Conservation (phyloP, 257 asterid genomes). For the Lycium ferocissimum region DNA sequence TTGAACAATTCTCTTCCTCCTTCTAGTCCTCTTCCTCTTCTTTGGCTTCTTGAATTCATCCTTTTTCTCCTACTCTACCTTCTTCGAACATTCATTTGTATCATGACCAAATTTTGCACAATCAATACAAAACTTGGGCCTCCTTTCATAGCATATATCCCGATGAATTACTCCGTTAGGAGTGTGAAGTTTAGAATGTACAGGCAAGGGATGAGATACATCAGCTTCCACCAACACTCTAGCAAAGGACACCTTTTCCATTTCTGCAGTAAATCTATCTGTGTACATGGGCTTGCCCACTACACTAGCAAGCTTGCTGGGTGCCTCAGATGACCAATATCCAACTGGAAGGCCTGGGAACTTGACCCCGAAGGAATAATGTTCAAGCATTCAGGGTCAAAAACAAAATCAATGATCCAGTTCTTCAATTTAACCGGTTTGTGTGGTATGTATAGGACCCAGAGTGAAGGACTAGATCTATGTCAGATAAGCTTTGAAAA, state of each 20-base stretch:
- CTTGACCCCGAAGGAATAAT: background rate
- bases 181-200: background rate
- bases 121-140: background rate
- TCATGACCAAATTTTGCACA: background rate
- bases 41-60: too few relatives aligned
- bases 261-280: accelerated
- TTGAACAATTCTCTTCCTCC: too few relatives aligned
- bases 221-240: background rate
- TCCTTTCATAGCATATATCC: background rate
- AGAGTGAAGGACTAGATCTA: background rate
- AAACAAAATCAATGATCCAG: background rate
- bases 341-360: background rate
- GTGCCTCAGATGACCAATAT: background rate
- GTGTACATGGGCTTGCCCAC: background rate
- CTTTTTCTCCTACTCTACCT: too few relatives aligned
- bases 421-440: background rate
- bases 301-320: background rate
- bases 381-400: background rate
- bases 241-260: background rate
- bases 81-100: background rate
- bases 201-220: background rate
- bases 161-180: background rate
- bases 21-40: too few relatives aligned
- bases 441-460: background rate
- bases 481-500: too few relatives aligned